These are phyloP conservation scores for Phytophthora pluvialis DNA, from an alignment of 352 stramenopile genomes.

Conservation along the genomic window DNA sequence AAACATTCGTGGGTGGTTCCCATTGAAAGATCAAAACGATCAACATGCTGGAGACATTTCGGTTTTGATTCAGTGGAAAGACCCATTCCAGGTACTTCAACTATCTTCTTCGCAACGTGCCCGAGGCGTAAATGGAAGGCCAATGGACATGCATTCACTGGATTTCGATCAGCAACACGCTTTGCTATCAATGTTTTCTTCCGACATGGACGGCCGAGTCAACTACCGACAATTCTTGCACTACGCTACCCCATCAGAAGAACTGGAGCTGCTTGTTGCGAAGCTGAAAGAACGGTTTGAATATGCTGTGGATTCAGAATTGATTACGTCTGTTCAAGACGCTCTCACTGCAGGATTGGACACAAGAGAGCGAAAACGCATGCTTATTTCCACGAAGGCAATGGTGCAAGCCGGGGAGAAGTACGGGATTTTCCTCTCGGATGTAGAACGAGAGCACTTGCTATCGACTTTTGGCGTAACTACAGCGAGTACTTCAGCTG, in stretches of 20 bases:
- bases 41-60: conserved; percentile 70
- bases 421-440: conserved; percentile 43
- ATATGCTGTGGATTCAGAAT: conserved; percentile 56
- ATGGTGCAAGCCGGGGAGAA: conserved; percentile 35
- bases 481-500: neutral
- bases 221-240: conserved; percentile 79
- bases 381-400: conserved; percentile 16
- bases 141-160: conserved; percentile 58
- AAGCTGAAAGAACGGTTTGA: conserved; percentile 72
- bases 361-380: conserved; percentile 22
- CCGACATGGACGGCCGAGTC: conserved; percentile 63
- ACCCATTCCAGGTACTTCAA: conserved; percentile 75
- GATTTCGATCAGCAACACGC: conserved; percentile 78
- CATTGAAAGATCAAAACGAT: conserved; percentile 64
- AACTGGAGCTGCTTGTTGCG: conserved; percentile 59
- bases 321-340: conserved; percentile 53
- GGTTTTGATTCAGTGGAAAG: conserved; percentile 78
- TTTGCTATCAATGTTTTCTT: conserved; percentile 64
- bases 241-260: conserved; percentile 58
- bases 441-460: conserved; percentile 38
- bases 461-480: conserved; percentile 24
- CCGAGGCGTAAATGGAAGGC: conserved; percentile 32
- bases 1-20: conserved; percentile 72
- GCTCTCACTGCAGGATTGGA: conserved; percentile 27
- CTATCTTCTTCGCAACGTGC: conserved; percentile 45